Evolutionary conservation across 345 rosid species (phyloP), one percentile per base, ranked within the genome.

Genomic region (Hibiscus tridactylites): DNA sequence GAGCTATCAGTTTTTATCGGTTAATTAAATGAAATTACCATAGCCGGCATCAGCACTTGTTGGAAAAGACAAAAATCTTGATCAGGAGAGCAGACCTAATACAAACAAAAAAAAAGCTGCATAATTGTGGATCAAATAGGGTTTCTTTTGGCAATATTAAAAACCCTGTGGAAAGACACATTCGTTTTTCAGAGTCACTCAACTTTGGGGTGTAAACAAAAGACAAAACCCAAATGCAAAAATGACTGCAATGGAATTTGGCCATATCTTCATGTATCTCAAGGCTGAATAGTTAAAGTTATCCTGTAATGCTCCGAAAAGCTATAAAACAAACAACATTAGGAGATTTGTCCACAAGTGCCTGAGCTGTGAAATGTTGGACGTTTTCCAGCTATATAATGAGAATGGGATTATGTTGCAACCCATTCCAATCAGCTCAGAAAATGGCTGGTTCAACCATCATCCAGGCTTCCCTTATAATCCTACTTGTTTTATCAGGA

Each of bases 401-500:
- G 70, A 74, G 57, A 60, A 33, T 17, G 66, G 9, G 50, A 29
- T n/a, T 74, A 1, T 26, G 5, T 52, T 16, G 24, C 31, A 9
- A 64, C 19, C 9, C 50, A 2, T 39, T 60, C 39, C 37, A 19
- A 1, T 69, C 56, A 71, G 35, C 42, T 49, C 13, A 15, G 58
- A 37, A 37, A 63, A 78, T 70, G 75, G 65, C 77, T 44, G 57
- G 53, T 16, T 57, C 73, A 52, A 28, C 28, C 5, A 54, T 46
- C 13, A 0, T 78, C 24, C 28, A 46, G 56, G 74, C 46, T 57
- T 49, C 73, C n/a, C 5, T 77, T 6, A 2, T 78, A 61, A 76
- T 82, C 21, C 46, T 84, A 1, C 53, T 84, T 52, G 24, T 80
- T 68, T 24, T 78, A 37, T 76, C 73, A 4, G 63, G 31, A 39